Evolutionary conservation across 306 rosid species (phyloP).

Genomic region (Boehmeria nivea): DNA sequence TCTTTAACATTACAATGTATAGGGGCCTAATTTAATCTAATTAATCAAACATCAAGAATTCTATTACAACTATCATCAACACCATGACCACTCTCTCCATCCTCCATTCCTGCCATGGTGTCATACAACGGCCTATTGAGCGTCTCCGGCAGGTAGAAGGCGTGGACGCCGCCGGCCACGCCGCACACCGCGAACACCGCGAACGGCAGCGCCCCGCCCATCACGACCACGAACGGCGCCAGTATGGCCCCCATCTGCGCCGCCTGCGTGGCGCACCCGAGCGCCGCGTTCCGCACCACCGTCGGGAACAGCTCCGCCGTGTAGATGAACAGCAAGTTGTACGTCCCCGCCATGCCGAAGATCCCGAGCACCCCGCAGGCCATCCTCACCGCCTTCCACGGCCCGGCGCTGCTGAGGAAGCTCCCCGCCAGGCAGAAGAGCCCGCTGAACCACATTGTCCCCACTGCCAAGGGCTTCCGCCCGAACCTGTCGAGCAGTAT

Average conservation of each 20-base stretch:
- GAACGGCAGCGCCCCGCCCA: slow-evolving; percentile 67
- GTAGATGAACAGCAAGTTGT: slow-evolving; percentile 68
- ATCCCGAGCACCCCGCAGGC: slow-evolving; percentile 71
- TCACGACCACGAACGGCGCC: slow-evolving; percentile 83
- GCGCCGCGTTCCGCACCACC: slow-evolving; percentile 79
- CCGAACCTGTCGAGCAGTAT: slow-evolving; percentile 53
- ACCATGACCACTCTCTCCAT: slow-evolving; percentile 20
- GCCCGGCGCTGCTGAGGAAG: slow-evolving; percentile 29
- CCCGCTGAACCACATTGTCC: slow-evolving; percentile 83
- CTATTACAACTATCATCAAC: background rate
- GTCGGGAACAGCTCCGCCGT: slow-evolving; percentile 84
- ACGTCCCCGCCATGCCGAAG: slow-evolving; percentile 90
- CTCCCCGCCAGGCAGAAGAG: slow-evolving; percentile 60
- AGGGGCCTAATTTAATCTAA: too few species aligned
- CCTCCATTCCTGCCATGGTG: slow-evolving; percentile 63
- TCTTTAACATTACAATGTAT: too few species aligned
- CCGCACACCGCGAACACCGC: slow-evolving; percentile 65
- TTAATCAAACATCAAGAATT: background rate
- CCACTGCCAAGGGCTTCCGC: slow-evolving; percentile 52
- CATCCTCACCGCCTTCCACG: slow-evolving; percentile 53
- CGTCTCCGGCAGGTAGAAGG: slow-evolving; percentile 80
- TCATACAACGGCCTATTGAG: slow-evolving; percentile 71
- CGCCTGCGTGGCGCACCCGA: slow-evolving; percentile 67
- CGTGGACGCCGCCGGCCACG: slow-evolving; percentile 54
- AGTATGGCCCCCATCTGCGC: slow-evolving; percentile 81